Base-by-base conservation (phyloP, 495 filamentous ascomycete species). In the Tetracladium marchalianum region DNA sequence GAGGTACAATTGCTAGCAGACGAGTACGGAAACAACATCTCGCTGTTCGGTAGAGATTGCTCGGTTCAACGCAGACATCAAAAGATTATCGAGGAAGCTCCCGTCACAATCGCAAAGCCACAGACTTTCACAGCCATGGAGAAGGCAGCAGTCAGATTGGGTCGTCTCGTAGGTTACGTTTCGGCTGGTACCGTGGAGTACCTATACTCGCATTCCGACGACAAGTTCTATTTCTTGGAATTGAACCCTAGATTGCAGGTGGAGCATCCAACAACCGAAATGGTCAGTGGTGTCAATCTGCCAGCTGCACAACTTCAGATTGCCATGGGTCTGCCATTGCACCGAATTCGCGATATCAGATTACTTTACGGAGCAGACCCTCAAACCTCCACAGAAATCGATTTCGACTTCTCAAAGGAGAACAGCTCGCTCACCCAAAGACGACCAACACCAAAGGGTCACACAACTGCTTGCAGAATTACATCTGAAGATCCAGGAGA, bases 1-100 rank as follows among this genome's bases (percentile, higher is more conserved):
- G 92, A 99, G 66, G 92, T 99, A 35, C 92, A 99, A 67, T 68
- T 99, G 56, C 72, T 99, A 33, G 92, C 92, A 43, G 92, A 99
- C 71, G 85, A 99, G 75, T 99, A 99, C 64, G 93, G 93, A 47
- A 96, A 99, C 76, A 97, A 97, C 66, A 95, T 99, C 58, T 99
- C 92, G 4, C 77, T 99, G 17, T 97, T 97, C 56, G 92, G 92
- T 53, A 81, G 92, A 81, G 92, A 99, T 70, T 99, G 92, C 66
- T 99, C 92, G 51, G 92, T 99, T 1, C 92, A 99, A 69, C 83
- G 92, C 66, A 77, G 92, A 68, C 92, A 99, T 70, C 92, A 99
- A 68, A 99, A 99, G 73, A 99, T 99, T 65, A 99, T 99, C 53
- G 92, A 99, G 66, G 92, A 99, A 66, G 92, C 92, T 5, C 92